phyloP scores from a whole-genome alignment of 805 yeast species.

The Candida schatavii region DNA sequence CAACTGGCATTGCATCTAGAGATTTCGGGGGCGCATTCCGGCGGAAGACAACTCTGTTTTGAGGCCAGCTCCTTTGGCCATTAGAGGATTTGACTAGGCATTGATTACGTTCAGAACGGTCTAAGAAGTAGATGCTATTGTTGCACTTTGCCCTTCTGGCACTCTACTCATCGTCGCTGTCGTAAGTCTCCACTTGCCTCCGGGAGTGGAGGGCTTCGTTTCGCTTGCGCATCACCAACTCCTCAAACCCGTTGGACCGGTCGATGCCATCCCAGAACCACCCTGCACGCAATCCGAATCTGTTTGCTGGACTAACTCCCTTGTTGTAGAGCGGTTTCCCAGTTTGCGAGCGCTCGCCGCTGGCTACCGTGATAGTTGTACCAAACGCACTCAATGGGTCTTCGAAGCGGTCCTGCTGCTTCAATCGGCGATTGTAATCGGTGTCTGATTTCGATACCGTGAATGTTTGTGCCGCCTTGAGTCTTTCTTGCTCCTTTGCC shows the following conservation, averaged over 20 bases:
- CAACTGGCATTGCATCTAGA: no score
- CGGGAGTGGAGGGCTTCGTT: slow-evolving; percentile 26
- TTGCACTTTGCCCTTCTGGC: neutral
- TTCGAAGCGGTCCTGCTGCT: slow-evolving; percentile 40
- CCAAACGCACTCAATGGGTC: slow-evolving; percentile 53
- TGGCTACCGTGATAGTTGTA: slow-evolving; percentile 9
- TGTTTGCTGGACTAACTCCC: slow-evolving; percentile 58
- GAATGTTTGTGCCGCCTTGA: slow-evolving; percentile 21
- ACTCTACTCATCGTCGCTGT: slow-evolving; percentile 6
- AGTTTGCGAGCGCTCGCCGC: slow-evolving; percentile 18
- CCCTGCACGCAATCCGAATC: slow-evolving; percentile 79
- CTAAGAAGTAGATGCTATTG: no score
- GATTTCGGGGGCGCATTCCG: no score
- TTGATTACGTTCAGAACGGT: no score
- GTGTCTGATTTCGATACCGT: slow-evolving; percentile 32
- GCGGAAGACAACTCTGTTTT: no score
- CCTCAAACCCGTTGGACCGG: slow-evolving; percentile 85
- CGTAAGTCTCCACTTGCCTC: slow-evolving; percentile 14
- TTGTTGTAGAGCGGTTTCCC: slow-evolving; percentile 55
- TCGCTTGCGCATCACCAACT: slow-evolving; percentile 46
- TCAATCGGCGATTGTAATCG: slow-evolving; percentile 33
- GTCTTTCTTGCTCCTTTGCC: slow-evolving; percentile 27
- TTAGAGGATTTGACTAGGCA: no score
- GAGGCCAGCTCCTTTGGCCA: no score
- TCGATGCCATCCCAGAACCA: slow-evolving; percentile 84